Evolutionary conservation across 441 rosid species (phyloP), one percentile per base, ranked within the genome.

Genomic region (Biscutella auriculata): DNA sequence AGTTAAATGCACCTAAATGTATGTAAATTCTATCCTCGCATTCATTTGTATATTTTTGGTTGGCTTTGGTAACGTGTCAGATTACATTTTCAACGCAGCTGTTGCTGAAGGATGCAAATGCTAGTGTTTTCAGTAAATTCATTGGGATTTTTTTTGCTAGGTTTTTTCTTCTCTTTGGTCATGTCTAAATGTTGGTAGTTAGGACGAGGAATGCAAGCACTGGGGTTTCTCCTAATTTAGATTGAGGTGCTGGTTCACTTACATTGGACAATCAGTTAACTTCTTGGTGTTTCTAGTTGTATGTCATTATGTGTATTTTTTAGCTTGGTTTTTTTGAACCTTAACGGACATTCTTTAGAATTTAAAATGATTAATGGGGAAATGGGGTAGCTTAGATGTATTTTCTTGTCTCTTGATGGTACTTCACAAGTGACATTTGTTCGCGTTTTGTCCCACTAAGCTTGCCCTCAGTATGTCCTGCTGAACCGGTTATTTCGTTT

Each of bases 1-100:
- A 78, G 63, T 53, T 46, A 48, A 88, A 82, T 34, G 85, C 97
- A 19, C 95, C 95, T 8, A 78, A 78, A 70, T 75, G 97, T 93
- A 65, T 71, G 84, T 73, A 25, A 50, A 40, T 3, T 57, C 53
- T 56, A 49, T 48, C 52, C 58, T 36, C 9, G 32, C 27, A 65
- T 73, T 61, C 40, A 42, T 54, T 37, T 16, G n/a, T 53, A 19
- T 59, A 34, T 56, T 33, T 60, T 58, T 35, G 35, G 26, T 32
- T 52, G n/a, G 27, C 19, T 40, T 46, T 12, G 46, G 42, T 32
- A 5, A 40, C 5, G 35, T 62, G 51, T 14, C 21, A 19, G 44
- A 19, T 43, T 37, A 26, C 15, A 59, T 56, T 65, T 62, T 30
- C 15, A 14, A 43, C 41, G 32, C 53, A 17, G 6, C 63, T 42